A percentile compares a stretch with the other conserved stretches of the same genome.
phyloP scores from a whole-genome alignment of 352 stramenopile species.

The Salisapilia sapeloensis region DNA sequence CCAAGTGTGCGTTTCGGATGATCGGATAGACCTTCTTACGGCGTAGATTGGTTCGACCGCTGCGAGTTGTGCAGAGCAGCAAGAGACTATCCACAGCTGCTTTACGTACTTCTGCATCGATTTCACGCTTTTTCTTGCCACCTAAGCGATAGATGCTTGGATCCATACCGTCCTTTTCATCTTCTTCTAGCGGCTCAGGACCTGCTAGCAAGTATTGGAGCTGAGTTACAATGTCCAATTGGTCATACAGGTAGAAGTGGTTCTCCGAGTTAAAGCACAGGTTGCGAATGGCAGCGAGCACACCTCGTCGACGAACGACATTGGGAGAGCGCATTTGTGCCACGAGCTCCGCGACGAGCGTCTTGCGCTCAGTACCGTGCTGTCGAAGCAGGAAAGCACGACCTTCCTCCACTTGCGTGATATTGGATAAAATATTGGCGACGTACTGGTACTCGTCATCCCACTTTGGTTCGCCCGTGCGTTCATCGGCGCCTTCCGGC shows the following conservation, averaged over 20 bases:
- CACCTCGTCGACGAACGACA: conserved; percentile 55
- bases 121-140: conserved; percentile 71
- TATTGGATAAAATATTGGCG: conserved; percentile 71
- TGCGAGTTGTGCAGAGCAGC: conserved; percentile 61
- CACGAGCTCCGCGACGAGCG: conserved; percentile 41
- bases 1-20: conserved; percentile 65
- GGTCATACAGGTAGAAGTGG: conserved; percentile 79
- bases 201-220: conserved; percentile 57
- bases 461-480: conserved; percentile 65
- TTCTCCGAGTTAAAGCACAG: conserved; percentile 80
- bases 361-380: conserved; percentile 30
- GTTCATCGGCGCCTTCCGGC: conserved; percentile 46
- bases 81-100: conserved; percentile 55
- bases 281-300: conserved; percentile 55
- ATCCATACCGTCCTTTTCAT: conserved; percentile 73
- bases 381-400: conserved; percentile 63
- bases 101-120: conserved; percentile 53
- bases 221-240: conserved; percentile 66
- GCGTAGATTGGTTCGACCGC: conserved; percentile 57
- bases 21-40: conserved; percentile 80
- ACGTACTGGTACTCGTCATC: conserved; percentile 83
- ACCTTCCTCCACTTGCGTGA: conserved; percentile 67
- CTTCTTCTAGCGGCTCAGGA: conserved; percentile 52
- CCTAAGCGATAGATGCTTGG: conserved; percentile 54
- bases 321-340: conserved; percentile 70